A percentile compares a stretch with the other conserved stretches of the same genome.
phyloP scores from a whole-genome alignment of 345 rosid species.

The Eucalyptus globulus region DNA sequence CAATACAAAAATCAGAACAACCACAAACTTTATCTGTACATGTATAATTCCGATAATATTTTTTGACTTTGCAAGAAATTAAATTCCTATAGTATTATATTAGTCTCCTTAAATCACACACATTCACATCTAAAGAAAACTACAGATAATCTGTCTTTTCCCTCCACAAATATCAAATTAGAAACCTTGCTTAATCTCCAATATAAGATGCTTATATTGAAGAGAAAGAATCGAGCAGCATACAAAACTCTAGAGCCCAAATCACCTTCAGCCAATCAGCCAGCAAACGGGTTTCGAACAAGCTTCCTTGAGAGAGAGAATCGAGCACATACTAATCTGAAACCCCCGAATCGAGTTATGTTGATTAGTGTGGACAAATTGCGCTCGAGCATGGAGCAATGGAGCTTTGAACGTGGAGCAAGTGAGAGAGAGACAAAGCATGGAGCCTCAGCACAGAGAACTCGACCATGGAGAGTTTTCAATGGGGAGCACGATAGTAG shows the following conservation, averaged over 20 bases:
- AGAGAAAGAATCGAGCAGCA: not conserved
- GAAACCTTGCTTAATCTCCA: not conserved
- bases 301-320: not conserved
- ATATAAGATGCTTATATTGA: not conserved
- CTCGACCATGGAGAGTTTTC: not conserved
- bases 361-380: not conserved
- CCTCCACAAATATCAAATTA: not conserved
- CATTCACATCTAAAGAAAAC: not conserved
- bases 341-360: not conserved
- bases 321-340: not conserved
- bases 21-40: not conserved
- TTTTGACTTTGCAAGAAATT: not conserved
- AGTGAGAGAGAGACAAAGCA: not conserved
- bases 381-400: not conserved
- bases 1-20: not conserved
- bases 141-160: not conserved
- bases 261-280: not conserved
- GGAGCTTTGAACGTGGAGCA: not conserved
- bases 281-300: not conserved
- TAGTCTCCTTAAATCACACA: not conserved
- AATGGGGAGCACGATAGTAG: not conserved
- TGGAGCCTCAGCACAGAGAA: not conserved
- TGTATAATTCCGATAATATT: not conserved
- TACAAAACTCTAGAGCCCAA: not conserved
- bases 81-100: not conserved